Base-by-base conservation (phyloP, 106 monocot genomes). In the Platanthera zijinensis region DNA sequence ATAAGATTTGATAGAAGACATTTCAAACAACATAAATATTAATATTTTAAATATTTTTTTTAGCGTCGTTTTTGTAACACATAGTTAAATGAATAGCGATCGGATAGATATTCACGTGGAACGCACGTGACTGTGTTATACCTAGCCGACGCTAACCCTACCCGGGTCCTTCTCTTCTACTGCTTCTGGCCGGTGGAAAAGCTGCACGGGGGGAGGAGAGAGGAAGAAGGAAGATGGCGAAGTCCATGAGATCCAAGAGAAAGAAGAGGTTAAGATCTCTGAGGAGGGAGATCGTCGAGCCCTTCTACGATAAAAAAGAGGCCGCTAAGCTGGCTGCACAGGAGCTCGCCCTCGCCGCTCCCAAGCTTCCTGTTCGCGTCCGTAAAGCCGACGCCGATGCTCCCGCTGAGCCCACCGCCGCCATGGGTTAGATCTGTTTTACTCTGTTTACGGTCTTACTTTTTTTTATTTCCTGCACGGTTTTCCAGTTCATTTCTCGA, bases 241-340 rank as follows among this genome's bases (percentile, higher is more conserved):
- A 85, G 57, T 91, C 87, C 12, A 79, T 91, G 74, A 57, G 90
- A 59, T 91, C 87, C 80, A 91, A 91, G 85, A 85, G 79, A 78
- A 80, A 91, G 85, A 86, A 88, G 87, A 78, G 90, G 75, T 76
- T 91, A 48, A 50, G 90, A 39, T 82, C 90, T 28, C 52, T 91
- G 21, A 76, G 87, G 56, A 73, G 85, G 19, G 90, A 91, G 69
- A 82, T 91, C 53, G 90, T 59, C 5, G 83, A 82, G 63, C 85
- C 87, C 15, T 86, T 82, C 85, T 88, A 91, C 79, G 90, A 91
- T 18, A 87, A 91, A 80, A 91, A 88, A 78, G 91, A 91, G 2
- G 80, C 69, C 13, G 88, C 91, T 62, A 91, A 91, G 86, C 81
- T 86, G 76, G 82, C 82, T 49, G 91, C 88, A 0, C 88, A 86